These are phyloP conservation scores for Umbelopsis ramanniana DNA, from an alignment of 192 early-diverging fungal genomes.

Conservation along the genomic window DNA sequence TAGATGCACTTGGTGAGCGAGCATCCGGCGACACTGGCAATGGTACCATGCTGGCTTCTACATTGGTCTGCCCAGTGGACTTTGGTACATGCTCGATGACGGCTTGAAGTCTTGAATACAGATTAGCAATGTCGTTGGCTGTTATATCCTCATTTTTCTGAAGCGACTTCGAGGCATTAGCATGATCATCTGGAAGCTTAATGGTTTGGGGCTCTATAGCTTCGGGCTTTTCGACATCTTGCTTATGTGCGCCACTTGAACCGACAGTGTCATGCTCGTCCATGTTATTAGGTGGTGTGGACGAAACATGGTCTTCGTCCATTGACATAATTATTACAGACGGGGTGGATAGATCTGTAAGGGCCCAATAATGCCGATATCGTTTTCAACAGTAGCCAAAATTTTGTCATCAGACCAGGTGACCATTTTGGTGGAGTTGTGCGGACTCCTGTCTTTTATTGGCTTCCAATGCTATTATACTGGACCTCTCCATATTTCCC, in stretches of 20 bases:
- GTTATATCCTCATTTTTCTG: constrained; percentile 39
- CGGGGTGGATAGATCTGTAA: too few species aligned
- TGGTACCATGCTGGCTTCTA: constrained; percentile 29
- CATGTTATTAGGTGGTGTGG: neutral
- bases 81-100: constrained; percentile 48
- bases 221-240: neutral
- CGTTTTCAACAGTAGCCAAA: neutral
- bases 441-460: neutral
- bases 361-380: neutral
- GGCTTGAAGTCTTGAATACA: constrained; percentile 52
- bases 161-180: neutral
- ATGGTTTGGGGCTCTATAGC: neutral
- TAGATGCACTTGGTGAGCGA: constrained; percentile 8
- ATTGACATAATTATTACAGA: constrained; percentile 3
- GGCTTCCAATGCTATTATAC: neutral
- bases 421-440: neutral
- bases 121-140: constrained; percentile 52
- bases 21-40: constrained; percentile 31
- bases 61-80: neutral
- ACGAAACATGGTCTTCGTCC: constrained; percentile 15
- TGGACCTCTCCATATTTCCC: constrained; percentile 41
- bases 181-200: neutral
- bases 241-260: neutral
- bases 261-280: neutral
- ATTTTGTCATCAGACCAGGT: constrained; percentile 15